These are phyloP conservation scores for Nakataea oryzae DNA, from an alignment of 2,329 filamentous ascomycete genomes.

Conservation along the genomic window DNA sequence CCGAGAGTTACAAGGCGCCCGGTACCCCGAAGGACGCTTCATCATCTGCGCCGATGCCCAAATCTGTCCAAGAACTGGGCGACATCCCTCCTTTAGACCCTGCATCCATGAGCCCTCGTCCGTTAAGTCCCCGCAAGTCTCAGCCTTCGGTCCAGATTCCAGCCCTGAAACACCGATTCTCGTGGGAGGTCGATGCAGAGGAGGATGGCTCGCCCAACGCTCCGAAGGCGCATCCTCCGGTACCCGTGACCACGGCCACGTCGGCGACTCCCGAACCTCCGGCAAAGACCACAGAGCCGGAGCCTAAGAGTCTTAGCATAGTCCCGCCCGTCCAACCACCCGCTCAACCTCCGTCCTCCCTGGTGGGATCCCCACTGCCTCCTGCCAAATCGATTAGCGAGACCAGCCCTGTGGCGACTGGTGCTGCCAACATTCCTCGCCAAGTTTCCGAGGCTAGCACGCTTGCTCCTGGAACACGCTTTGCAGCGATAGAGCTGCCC, in stretches of 20 bases:
- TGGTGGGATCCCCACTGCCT: neutral
- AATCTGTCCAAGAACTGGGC: neutral
- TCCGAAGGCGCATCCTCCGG: neutral
- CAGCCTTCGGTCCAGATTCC: neutral
- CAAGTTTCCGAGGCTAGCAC: constrained; percentile 26
- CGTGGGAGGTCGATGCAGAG: constrained; percentile 28
- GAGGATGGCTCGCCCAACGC: constrained; percentile 7
- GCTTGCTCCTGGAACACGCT: constrained; percentile 15
- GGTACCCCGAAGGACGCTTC: neutral
- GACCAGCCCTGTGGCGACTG: neutral
- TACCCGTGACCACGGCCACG: neutral
- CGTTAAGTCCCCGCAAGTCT: constrained; percentile 1
- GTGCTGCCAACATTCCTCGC: constrained; percentile 15
- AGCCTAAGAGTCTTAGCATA: constrained; percentile 1
- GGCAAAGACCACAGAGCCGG: neutral
- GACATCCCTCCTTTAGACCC: neutral
- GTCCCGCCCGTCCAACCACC: neutral
- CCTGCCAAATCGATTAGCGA: neutral
- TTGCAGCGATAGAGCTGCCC: constrained; percentile 23
- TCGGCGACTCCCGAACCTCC: neutral
- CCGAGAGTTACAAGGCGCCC: neutral
- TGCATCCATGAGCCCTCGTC: constrained; percentile 1
- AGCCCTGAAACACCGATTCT: constrained; percentile 22
- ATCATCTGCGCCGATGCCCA: neutral
- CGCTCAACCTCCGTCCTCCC: neutral